Base-by-base conservation (phyloP, 2,329 filamentous ascomycete species). In the Fusarium solani-melongenae region DNA sequence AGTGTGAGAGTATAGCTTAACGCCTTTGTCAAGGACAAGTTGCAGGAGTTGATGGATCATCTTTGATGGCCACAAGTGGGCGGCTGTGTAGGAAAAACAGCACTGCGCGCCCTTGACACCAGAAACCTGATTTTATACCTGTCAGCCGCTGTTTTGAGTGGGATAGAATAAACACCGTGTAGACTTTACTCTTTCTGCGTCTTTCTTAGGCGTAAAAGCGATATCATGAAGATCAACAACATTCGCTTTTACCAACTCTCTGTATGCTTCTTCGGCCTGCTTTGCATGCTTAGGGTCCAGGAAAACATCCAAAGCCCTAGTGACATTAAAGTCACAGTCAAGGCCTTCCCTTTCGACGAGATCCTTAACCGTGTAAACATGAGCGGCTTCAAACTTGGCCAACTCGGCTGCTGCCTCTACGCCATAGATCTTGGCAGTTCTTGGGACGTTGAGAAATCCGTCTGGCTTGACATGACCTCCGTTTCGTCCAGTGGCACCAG, bases 221-320 rank as follows among this genome's bases (percentile, higher is more conserved):
- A 71, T 55, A n/a, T 71, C 68, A 3, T 27, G 24, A 8, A 69
- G 11, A 39, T 67, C 27, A 1, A 59, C 59, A 10, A 29, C 22
- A 1, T 61, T 56, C 0, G 59, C 15, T 15, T 59, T 59, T 6
- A 62, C 34, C 10, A 73, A 59, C 39, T 56, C 46, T 24, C 20
- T 63, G 14, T 66, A 69, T 6, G 65, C 36, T 6, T 55, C 57
- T n/a, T 69, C 65, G 5, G 62, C 57, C n/a, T 64, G 11, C 27
- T 55, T 57, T 7, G 78, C 75, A 7, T 78, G 71, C 7, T 69
- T 53, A 1, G 66, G n/a, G 20, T 76, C 76, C n/a, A 85, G 73
- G 29, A 79, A 81, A 5, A 84, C 81, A 67, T 86, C 84, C 6
- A 80, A 77, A 6, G 82, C 80, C 9, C 84, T 84, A 77, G 27